phyloP scores from a whole-genome alignment of 352 stramenopile genomes.

The Phytophthora litchii region DNA sequence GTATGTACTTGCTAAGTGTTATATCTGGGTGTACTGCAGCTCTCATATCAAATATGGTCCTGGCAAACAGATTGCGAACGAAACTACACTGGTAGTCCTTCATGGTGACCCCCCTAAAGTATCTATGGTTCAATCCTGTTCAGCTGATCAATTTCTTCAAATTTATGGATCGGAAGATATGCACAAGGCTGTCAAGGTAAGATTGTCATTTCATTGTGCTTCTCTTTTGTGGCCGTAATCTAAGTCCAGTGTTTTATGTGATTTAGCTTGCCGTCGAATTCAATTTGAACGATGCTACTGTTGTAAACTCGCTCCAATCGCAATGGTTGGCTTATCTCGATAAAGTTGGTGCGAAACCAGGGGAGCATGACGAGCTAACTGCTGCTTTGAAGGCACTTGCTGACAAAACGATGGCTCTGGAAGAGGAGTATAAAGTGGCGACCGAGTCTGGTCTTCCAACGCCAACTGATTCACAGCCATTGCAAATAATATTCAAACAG shows the following conservation, averaged over 20 bases:
- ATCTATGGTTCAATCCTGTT: slow-evolving; percentile 75
- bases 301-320: slow-evolving; percentile 54
- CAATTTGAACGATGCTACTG: slow-evolving; percentile 63
- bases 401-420: slow-evolving; percentile 49
- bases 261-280: slow-evolving; percentile 75
- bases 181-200: slow-evolving; percentile 71
- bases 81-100: slow-evolving; percentile 69
- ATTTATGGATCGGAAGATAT: slow-evolving; percentile 69
- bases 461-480: slow-evolving; percentile 43
- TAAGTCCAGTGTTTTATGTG: slow-evolving; percentile 8
- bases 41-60: neutral
- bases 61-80: slow-evolving; percentile 60
- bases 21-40: neutral
- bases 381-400: slow-evolving; percentile 53
- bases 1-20: slow-evolving; percentile 30
- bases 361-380: slow-evolving; percentile 43
- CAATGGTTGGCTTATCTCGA: slow-evolving; percentile 55
- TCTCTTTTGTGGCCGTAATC: neutral
- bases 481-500: slow-evolving; percentile 89
- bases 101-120: slow-evolving; percentile 81
- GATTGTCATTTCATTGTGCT: neutral
- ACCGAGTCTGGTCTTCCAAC: slow-evolving; percentile 37
- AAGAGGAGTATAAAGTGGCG: slow-evolving; percentile 53
- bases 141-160: slow-evolving; percentile 72
- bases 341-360: slow-evolving; percentile 21